These are phyloP conservation scores for Cornus florida DNA, from an alignment of 148 eudicot species.

Conservation along the genomic window DNA sequence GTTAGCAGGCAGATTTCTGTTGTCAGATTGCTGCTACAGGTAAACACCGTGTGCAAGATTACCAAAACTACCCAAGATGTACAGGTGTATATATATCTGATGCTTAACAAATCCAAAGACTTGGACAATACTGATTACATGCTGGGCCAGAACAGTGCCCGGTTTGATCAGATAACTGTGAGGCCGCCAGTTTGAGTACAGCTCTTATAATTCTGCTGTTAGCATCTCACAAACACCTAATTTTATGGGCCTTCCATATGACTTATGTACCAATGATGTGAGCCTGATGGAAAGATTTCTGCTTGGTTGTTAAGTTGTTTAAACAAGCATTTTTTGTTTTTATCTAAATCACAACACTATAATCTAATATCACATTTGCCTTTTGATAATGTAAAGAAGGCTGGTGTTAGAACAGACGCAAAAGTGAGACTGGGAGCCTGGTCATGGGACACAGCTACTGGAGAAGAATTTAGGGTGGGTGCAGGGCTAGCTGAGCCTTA, in stretches of 20 bases:
- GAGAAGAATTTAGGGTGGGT: constrained; percentile 71
- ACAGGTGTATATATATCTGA: too few relatives aligned
- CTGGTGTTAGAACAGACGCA: constrained; percentile 43
- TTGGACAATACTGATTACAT: too few relatives aligned
- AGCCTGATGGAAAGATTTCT: too few relatives aligned
- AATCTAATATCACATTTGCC: neutral
- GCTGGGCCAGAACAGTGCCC: too few relatives aligned
- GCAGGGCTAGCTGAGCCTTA: constrained; percentile 77
- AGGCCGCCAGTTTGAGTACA: too few relatives aligned
- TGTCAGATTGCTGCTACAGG: constrained; percentile 53
- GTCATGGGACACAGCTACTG: constrained; percentile 62
- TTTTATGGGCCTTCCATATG: too few relatives aligned
- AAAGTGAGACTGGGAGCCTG: constrained; percentile 69
- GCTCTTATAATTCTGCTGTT: too few relatives aligned
- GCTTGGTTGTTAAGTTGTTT: too few relatives aligned
- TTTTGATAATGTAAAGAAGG: constrained; percentile 22
- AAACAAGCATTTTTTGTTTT: neutral
- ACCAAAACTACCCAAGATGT: neutral
- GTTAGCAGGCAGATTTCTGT: constrained; percentile 54
- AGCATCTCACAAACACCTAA: too few relatives aligned
- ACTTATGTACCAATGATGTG: too few relatives aligned
- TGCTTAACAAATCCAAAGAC: too few relatives aligned
- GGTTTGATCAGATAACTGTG: too few relatives aligned
- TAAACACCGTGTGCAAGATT: constrained; percentile 16
- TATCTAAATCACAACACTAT: neutral